Evolutionary conservation across 768 basidiomycete genomes (phyloP).

Genomic region (Neoboletus magnificus): DNA sequence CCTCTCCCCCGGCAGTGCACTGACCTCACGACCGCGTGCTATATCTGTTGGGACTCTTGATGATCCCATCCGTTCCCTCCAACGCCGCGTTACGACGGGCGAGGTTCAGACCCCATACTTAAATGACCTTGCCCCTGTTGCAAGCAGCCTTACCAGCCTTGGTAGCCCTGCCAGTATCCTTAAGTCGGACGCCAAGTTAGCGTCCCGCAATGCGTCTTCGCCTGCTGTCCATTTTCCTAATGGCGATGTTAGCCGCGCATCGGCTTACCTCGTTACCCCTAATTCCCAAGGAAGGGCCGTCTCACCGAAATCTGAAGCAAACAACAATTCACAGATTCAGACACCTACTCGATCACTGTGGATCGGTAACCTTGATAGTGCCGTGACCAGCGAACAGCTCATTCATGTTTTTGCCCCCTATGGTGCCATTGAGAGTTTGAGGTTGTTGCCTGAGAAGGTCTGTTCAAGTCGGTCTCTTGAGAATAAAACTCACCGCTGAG

Average conservation of each 20-base stretch:
- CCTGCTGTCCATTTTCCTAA: slow-evolving; percentile 70
- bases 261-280: slow-evolving; percentile 68
- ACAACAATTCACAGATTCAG: slow-evolving; percentile 70
- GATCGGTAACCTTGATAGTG: slow-evolving; percentile 97
- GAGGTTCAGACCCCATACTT: slow-evolving; percentile 57
- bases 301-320: slow-evolving; percentile 75
- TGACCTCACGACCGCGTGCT: slow-evolving; percentile 63
- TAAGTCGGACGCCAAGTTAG: slow-evolving; percentile 54
- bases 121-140: slow-evolving; percentile 47
- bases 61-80: slow-evolving; percentile 68
- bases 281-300: slow-evolving; percentile 68
- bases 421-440: slow-evolving; percentile 93
- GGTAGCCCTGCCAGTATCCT: slow-evolving; percentile 42
- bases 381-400: slow-evolving; percentile 90
- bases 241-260: slow-evolving; percentile 55
- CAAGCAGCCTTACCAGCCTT: slow-evolving; percentile 28
- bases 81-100: slow-evolving; percentile 57
- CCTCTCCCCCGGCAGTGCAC: slow-evolving; percentile 44
- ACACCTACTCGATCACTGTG: slow-evolving; percentile 94
- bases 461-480: not conserved
- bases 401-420: slow-evolving; percentile 95
- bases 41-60: slow-evolving; percentile 88
- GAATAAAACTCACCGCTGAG: slow-evolving; percentile 15
- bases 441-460: slow-evolving; percentile 96
- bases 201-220: slow-evolving; percentile 40